Base-by-base conservation (phyloP, 148 eudicot genomes). In the Camellia lanceoleosa region DNA sequence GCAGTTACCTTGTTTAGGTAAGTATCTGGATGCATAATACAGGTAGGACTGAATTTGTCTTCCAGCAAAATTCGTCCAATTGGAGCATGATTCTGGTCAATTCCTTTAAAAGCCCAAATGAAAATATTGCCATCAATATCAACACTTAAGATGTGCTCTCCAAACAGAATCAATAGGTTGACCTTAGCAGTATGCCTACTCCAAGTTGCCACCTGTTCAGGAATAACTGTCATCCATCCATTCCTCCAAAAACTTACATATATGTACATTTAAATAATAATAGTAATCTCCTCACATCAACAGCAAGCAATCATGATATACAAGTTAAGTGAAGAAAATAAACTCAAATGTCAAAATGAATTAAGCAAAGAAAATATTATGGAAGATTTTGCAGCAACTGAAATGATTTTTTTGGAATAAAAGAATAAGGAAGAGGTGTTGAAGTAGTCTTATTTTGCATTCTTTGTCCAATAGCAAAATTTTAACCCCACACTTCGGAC, bases 11-110 rank as follows among this genome's bases (percentile, higher is more conserved):
- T 97, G 83, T 97, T 94, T 78, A 97, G 75, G 83, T 97, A 97
- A 42, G 99, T 97, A 85, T 97, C 99, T 14, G 99, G 98, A 86
- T 97, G 99, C 90, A 90, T 90, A 73, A 97, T 89, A 87, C 97
- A 97, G 46, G 89, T 90, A 59, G 98, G 94, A 66, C 80, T 86
- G 84, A 92, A 89, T 47, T 85, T 85, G 58, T 86, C 88, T 78
- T 85, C 94, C 62, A 92, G 82, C 71, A 85, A 78, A 49, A 97
- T 88, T 77, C 91, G 96, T 73, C 92, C 92, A 78, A 88, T 62
- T 55, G 99, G 99, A 78, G 90, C 85, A 68, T 75, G 78, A 87
- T 89, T 87, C 64, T 90, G 83, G 13, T 91, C 88, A 66, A 85
- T 81, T 71, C 93, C 97, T 94, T 97, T 97, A 56, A 94, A 94